Conservation (phyloP, 2,329 filamentous ascomycete genomes). For the Aspergillus spinulosporus region DNA sequence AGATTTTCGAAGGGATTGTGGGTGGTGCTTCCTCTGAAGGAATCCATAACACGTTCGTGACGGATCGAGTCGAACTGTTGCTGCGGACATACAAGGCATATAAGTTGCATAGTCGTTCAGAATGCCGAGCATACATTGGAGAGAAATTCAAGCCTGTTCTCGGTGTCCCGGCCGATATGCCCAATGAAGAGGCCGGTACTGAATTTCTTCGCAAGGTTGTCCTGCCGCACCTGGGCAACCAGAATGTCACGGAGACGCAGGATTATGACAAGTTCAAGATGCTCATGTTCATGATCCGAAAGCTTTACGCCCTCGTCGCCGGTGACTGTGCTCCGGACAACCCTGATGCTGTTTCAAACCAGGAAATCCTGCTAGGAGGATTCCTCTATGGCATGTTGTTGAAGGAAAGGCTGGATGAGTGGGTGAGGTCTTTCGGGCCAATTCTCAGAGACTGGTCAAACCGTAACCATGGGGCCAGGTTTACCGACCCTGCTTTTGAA, state of each 20-base stretch:
- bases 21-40: constrained; percentile 74
- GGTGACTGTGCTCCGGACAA: constrained; percentile 94
- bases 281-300: constrained; percentile 93
- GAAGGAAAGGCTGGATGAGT: constrained; percentile 92
- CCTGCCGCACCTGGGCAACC: constrained; percentile 84
- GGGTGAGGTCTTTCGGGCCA: constrained; percentile 66
- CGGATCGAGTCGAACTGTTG: constrained; percentile 88
- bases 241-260: constrained; percentile 78
- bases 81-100: constrained; percentile 93
- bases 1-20: constrained; percentile 92
- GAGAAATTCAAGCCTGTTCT: constrained; percentile 89
- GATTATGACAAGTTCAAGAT: constrained; percentile 91
- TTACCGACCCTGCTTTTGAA: constrained; percentile 73
- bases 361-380: constrained; percentile 89
- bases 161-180: constrained; percentile 77
- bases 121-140: constrained; percentile 83
- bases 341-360: constrained; percentile 92
- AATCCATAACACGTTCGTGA: constrained; percentile 85
- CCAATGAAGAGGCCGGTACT: constrained; percentile 83
- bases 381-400: constrained; percentile 94
- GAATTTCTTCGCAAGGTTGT: constrained; percentile 90
- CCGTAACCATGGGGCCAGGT: constrained; percentile 56
- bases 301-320: constrained; percentile 88
- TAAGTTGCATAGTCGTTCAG: constrained; percentile 74
- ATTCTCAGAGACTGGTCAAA: constrained; percentile 57